Base-by-base conservation (phyloP, 352 stramenopile species). In the Globisporangium recalcitrans region DNA sequence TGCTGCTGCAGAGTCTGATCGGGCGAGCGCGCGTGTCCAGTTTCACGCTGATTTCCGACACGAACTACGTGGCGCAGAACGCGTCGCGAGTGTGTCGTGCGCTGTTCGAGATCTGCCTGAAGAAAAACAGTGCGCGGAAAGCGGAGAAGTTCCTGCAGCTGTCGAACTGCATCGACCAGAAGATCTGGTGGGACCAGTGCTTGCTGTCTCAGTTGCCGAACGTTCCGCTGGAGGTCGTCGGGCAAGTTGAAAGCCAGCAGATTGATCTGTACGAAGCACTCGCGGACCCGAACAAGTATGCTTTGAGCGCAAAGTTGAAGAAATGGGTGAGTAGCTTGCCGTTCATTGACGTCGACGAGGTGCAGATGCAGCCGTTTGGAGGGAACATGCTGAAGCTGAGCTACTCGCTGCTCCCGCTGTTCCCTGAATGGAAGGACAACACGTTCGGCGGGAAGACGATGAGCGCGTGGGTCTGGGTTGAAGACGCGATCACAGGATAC, bases 51-150 rank as follows among this genome's bases (percentile, higher is more conserved):
- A 98, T 98, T 60, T 98, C 93, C 9, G 98, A 99, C 79, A 99
- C 94, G 3, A 99, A 99, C 65, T 99, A 99, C 78, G 97, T 99
- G 6, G 96, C 96, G 19, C 97, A 99, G 56, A 99, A 99, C 71
- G 97, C 96, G 9, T 97, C 94, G 36, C 88, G 98, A 52, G 96
- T 99, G 29, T 95, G 96, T 14, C 87, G 97, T 24, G 97, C 97
- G 24, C 74, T 99, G 34, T 99, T 99, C 78, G 98, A 99, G 76
- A 99, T 99, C 59, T 98, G 82, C 29, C 61, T 98, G 42, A 94
- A 96, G 65, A 92, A 95, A 58, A 84, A 95, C 53, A 96, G 82
- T 66, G 84, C 83, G 24, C 71, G 72, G 4, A 80, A 90, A n/a
- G 89, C 90, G 0, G 75, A 98, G 22, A 98, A 97, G 62, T 96